Evolutionary conservation across 1,139 yeast species (phyloP).

Genomic region (Blastobotrys proliferans): DNA sequence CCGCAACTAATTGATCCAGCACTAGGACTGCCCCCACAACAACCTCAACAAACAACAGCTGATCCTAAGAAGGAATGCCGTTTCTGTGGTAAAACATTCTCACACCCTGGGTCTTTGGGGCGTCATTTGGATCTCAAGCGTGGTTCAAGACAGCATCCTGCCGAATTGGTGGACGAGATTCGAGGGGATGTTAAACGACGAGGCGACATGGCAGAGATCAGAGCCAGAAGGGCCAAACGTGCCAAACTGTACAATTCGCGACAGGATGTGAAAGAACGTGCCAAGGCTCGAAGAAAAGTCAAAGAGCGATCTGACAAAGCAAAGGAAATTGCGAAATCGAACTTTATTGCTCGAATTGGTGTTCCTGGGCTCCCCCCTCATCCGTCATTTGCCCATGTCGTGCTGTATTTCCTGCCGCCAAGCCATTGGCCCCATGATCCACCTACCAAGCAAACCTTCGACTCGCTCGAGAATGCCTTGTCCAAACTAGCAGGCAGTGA

Average conservation of each 20-base stretch:
- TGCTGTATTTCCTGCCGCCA: conserved; percentile 44
- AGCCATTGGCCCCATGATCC: conserved; percentile 48
- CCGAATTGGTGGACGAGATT: conserved; percentile 40
- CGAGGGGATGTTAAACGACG: conserved; percentile 47
- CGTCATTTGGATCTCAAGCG: conserved; percentile 48
- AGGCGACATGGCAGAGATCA: conserved; percentile 43
- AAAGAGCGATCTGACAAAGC: conserved; percentile 38
- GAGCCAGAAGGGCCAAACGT: conserved; percentile 38
- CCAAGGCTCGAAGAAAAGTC: conserved; percentile 37
- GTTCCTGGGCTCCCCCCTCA: conserved; percentile 40
- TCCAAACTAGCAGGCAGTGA: conserved; percentile 21
- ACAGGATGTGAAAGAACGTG: conserved; percentile 43
- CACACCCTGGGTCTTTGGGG: conserved; percentile 52
- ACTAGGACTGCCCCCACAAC: conserved; percentile 10
- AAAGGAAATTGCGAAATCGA: conserved; percentile 33
- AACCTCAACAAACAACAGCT: background rate
- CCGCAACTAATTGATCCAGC: background rate
- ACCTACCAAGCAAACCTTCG: conserved; percentile 43
- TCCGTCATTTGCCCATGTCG: conserved; percentile 47
- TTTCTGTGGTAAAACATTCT: conserved; percentile 46
- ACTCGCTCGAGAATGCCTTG: conserved; percentile 29
- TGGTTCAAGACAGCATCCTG: conserved; percentile 45
- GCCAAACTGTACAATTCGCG: conserved; percentile 44
- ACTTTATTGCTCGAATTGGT: conserved; percentile 38
- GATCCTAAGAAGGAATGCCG: conserved; percentile 42